Evolutionary conservation across 306 rosid genomes (phyloP).

Genomic region (Parietaria judaica): DNA sequence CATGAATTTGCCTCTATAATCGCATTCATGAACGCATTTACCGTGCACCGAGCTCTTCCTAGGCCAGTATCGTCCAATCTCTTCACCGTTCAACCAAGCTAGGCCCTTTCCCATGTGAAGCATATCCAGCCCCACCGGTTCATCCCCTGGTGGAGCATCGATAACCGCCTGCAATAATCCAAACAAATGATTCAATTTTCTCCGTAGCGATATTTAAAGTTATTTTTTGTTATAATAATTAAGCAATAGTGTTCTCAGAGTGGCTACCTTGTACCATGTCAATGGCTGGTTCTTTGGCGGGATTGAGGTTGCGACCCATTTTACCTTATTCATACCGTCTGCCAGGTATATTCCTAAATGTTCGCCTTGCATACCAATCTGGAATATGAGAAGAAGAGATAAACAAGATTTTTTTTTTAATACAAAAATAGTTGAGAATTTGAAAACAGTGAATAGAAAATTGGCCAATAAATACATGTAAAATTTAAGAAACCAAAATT

Average conservation of each 20-base stretch:
- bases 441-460: neutral
- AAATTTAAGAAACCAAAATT: neutral
- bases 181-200: slow-evolving; percentile 1
- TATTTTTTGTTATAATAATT: too few species aligned
- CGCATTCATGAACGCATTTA: slow-evolving; percentile 68
- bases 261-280: slow-evolving; percentile 86
- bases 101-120: slow-evolving; percentile 88
- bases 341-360: slow-evolving; percentile 48
- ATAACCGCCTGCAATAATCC: slow-evolving; percentile 45
- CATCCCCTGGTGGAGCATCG: slow-evolving; percentile 69
- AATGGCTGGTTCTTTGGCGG: slow-evolving; percentile 69
- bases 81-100: slow-evolving; percentile 97
- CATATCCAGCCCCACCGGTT: slow-evolving; percentile 92
- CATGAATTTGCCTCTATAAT: slow-evolving; percentile 74
- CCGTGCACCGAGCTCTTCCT: slow-evolving; percentile 43
- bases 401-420: neutral
- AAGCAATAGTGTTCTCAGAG: too few species aligned
- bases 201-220: neutral
- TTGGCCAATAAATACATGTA: neutral
- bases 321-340: slow-evolving; percentile 39
- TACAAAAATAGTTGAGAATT: neutral
- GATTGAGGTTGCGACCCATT: slow-evolving; percentile 52
- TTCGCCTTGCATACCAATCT: slow-evolving; percentile 86
- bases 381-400: slow-evolving; percentile 22
- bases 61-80: slow-evolving; percentile 97